Conservation (phyloP, 768 basidiomycete genomes). For the Tylopilus felleus region DNA sequence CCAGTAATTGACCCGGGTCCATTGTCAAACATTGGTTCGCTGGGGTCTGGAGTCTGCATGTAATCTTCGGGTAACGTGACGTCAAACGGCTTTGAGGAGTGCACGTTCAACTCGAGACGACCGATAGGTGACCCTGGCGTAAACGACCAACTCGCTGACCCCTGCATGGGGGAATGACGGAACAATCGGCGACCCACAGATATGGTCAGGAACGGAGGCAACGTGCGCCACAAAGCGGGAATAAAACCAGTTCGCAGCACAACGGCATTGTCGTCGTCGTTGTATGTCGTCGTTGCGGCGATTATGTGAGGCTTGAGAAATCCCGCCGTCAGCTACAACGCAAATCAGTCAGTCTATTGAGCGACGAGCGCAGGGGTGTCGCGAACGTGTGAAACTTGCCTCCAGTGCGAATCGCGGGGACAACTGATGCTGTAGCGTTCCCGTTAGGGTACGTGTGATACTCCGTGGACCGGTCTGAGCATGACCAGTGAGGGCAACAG, state of each 20-base stretch:
- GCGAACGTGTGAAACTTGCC: conserved; percentile 31
- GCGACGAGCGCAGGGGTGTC: conserved; percentile 9
- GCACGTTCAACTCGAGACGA: conserved; percentile 40
- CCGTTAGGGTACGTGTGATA: conserved; percentile 47
- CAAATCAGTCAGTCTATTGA: conserved; percentile 15
- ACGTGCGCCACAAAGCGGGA: conserved; percentile 30
- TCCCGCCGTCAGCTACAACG: conserved; percentile 37
- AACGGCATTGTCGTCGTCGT: conserved; percentile 45
- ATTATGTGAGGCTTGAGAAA: conserved; percentile 41
- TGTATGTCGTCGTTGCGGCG: conserved; percentile 45
- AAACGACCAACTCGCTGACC: conserved; percentile 35
- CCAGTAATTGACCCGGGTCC: conserved; percentile 50
- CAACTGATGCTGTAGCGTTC: conserved; percentile 74
- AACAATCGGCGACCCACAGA: conserved; percentile 52
- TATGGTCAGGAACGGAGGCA: conserved; percentile 42
- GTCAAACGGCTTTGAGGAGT: conserved; percentile 42
- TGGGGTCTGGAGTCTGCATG: conserved; percentile 19
- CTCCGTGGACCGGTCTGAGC: conserved; percentile 26
- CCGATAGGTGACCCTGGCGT: conserved; percentile 21
- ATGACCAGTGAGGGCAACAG: conserved; percentile 38
- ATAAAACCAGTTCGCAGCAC: conserved; percentile 37
- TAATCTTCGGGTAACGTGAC: conserved; percentile 26
- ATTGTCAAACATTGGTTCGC: conserved; percentile 23
- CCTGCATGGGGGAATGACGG: conserved; percentile 44
- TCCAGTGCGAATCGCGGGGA: conserved; percentile 58